Evolutionary conservation across 2,329 filamentous ascomycete species (phyloP).

Genomic region (Stemphylium vesicarium): DNA sequence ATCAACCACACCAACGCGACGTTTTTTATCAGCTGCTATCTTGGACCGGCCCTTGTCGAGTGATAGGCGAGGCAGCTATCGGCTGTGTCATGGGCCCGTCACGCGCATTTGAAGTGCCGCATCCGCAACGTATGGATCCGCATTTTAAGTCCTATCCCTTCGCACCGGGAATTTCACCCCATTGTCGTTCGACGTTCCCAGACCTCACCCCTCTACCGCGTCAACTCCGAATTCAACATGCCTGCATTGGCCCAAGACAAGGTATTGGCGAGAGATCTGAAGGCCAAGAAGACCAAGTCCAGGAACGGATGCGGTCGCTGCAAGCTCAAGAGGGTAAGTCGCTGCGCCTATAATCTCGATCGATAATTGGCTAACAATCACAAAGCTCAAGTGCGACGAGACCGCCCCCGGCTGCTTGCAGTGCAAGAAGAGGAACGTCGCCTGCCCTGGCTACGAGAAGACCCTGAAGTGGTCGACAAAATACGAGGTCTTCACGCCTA

Average conservation of each 20-base stretch:
- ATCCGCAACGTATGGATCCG: constrained; percentile 24
- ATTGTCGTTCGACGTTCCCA: constrained; percentile 26
- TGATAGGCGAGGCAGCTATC: constrained; percentile 36
- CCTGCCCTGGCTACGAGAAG: constrained; percentile 56
- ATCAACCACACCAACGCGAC: constrained; percentile 28
- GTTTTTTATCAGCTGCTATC: constrained; percentile 41
- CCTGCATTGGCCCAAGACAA: constrained; percentile 38
- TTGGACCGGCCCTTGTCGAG: constrained; percentile 18
- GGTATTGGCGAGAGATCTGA: constrained; percentile 33
- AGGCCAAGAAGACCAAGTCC: constrained; percentile 46
- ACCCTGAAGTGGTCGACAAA: constrained; percentile 58
- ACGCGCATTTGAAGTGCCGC: constrained; percentile 26
- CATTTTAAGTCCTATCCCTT: constrained; percentile 25
- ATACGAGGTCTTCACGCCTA: constrained; percentile 54
- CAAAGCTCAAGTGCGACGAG: constrained; percentile 54
- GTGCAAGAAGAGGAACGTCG: constrained; percentile 52
- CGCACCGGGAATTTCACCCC: constrained; percentile 25
- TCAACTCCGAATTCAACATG: constrained; percentile 28
- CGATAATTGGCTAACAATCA: neutral
- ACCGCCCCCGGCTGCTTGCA: constrained; percentile 52
- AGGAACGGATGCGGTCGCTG: constrained; percentile 46
- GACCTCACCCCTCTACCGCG: constrained; percentile 12
- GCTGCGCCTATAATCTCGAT: neutral
- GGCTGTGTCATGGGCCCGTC: constrained; percentile 33
- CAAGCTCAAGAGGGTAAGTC: constrained; percentile 44